phyloP scores from a whole-genome alignment of 1,284 basidiomycete species.

The Tilletia indica region DNA sequence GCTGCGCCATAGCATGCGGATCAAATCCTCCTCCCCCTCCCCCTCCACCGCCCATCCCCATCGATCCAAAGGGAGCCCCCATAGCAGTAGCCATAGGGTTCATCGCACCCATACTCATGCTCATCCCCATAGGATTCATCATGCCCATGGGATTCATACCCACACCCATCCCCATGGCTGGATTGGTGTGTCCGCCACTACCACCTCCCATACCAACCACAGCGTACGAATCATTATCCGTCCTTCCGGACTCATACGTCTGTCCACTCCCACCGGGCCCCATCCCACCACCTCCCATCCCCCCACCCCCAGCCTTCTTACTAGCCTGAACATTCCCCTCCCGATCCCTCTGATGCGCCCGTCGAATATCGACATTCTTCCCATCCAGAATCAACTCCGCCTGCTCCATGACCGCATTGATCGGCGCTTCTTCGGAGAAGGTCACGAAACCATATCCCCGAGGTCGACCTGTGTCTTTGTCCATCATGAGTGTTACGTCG shows the following conservation, averaged over 20 bases:
- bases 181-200: conserved; percentile 66
- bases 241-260: conserved; percentile 21
- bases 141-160: conserved; percentile 56
- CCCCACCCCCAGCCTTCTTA: conserved; percentile 25
- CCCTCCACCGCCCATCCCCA: conserved; percentile 1
- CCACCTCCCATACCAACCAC: conserved; percentile 24
- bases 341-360: background rate
- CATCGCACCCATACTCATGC: conserved; percentile 40
- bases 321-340: conserved; percentile 26
- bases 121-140: conserved; percentile 63
- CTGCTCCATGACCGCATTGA: conserved; percentile 63
- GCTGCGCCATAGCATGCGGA: conserved; percentile 61
- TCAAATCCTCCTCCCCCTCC: conserved; percentile 55
- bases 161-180: conserved; percentile 60
- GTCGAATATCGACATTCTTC: conserved; percentile 41
- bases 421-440: conserved; percentile 79
- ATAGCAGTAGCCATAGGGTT: conserved; percentile 41
- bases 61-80: conserved; percentile 11
- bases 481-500: conserved; percentile 97
- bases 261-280: conserved; percentile 25
- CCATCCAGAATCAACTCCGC: conserved; percentile 56
- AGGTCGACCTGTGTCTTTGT: conserved; percentile 89
- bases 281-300: conserved; percentile 23
- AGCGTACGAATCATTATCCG: conserved; percentile 14
- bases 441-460: conserved; percentile 98